Base-by-base conservation (phyloP, 176 grass and related monocot species). In the Coix lacrymajobi region DNA sequence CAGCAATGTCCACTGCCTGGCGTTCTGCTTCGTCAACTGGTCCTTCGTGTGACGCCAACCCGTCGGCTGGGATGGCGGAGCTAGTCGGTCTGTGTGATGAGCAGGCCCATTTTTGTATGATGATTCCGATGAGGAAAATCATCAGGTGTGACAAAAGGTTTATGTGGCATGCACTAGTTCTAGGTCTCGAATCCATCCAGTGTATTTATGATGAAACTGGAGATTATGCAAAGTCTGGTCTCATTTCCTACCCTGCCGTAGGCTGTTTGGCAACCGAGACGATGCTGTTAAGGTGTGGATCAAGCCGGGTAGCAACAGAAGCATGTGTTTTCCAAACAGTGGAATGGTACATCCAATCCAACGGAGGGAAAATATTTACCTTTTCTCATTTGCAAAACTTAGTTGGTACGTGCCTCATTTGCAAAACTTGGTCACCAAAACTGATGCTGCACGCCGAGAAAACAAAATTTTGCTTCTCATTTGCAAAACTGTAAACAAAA, bases 1-100 rank as follows among this genome's bases (percentile, higher is more conserved):
- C 64, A 84, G 85, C 67, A 85, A 71, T 41, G 85, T 85, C 8
- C 93, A 96, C 49, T 99, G 96, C 46, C 61, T 99, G 24, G 96
- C 93, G 4, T 93, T 99, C n/a, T 96, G 93, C 61, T 99, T 99
- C 51, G 81, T 93, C 17, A 99, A 96, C 78, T 99, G 96, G 96
- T 93, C 96, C 29, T 97, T 97, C 29, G 78, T 93, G 73, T 97
- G 71, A 60, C n/a, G 10, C 56, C n/a, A 26, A 11, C 56, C 52
- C n/a, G 3, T 58, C 9, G 0, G 8, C 75, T 24, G 15, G n/a
- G 10, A 76, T 41, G n/a, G n/a, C 3, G 15, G 15, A 20, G 11
- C 34, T 29, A 16, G 31, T 69, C 32, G 49, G 30, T 69, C 64
- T 82, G 66, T 81, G 63, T 79, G 60, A 72, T 74, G 20, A 56